These are phyloP conservation scores for Pseudotulostoma volvatum DNA, from an alignment of 495 filamentous ascomycete species.

Conservation along the genomic window DNA sequence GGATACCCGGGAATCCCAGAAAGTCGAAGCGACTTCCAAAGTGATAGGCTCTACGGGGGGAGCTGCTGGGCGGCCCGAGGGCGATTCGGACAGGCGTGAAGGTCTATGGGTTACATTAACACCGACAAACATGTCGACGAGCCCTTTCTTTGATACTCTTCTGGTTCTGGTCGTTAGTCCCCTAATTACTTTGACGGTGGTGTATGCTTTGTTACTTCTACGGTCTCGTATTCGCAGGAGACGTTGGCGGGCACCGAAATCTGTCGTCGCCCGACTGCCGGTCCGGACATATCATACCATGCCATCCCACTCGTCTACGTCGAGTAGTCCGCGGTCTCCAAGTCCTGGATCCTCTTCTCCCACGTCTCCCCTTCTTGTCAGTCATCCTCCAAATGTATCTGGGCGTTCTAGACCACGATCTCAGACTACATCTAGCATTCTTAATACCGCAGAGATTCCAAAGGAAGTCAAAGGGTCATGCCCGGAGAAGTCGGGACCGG, in stretches of 20 bases:
- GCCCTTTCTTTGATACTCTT: conserved; percentile 90
- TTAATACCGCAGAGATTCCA: conserved; percentile 18
- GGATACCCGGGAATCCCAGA: background rate
- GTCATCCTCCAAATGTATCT: conserved; percentile 17
- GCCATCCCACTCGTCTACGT: conserved; percentile 37
- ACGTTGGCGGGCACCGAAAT: conserved; percentile 91
- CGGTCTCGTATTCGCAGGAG: conserved; percentile 79
- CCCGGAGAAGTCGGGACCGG: conserved; percentile 33
- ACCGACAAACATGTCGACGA: conserved; percentile 77
- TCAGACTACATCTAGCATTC: conserved; percentile 43
- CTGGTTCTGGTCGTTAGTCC: conserved; percentile 86
- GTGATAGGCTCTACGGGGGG: background rate
- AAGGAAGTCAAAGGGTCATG: conserved; percentile 15
- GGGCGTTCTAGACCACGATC: conserved; percentile 44
- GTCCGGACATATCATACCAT: conserved; percentile 89
- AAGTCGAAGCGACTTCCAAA: background rate
- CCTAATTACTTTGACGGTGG: conserved; percentile 76
- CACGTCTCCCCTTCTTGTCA: conserved; percentile 55
- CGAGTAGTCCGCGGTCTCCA: conserved; percentile 37
- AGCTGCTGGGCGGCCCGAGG: background rate
- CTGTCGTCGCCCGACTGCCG: conserved; percentile 84
- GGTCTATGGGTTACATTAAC: conserved; percentile 94
- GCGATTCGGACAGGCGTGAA: conserved; percentile 37
- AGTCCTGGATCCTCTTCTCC: conserved; percentile 34
- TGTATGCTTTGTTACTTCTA: conserved; percentile 77